Evolutionary conservation across 805 yeast species (phyloP).

Genomic region (Wickerhamiella kurtzmanii): DNA sequence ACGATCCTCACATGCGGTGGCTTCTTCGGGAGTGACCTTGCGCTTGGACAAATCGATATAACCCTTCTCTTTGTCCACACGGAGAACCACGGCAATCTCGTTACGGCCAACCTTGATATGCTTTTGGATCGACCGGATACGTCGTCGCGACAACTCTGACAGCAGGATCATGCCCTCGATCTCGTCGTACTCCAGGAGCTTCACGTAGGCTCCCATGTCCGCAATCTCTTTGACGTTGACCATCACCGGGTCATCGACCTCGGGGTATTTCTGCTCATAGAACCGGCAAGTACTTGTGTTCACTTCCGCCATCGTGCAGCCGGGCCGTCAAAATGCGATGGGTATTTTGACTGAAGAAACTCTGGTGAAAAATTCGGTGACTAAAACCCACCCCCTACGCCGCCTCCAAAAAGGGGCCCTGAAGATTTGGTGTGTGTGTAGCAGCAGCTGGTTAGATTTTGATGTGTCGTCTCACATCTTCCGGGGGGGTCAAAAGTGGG

Average conservation of each 20-base stretch:
- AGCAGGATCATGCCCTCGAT: conserved; percentile 97
- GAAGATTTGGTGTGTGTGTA: too few relatives aligned
- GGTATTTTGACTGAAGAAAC: background rate
- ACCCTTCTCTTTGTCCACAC: conserved; percentile 98
- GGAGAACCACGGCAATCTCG: conserved; percentile 92
- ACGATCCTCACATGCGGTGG: conserved; percentile 92
- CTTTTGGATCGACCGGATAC: conserved; percentile 95
- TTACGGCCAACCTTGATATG: conserved; percentile 95
- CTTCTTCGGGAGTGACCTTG: conserved; percentile 96
- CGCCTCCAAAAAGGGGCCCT: too few relatives aligned
- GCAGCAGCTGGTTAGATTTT: too few relatives aligned
- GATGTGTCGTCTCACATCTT: too few relatives aligned
- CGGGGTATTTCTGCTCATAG: conserved; percentile 97
- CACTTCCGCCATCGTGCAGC: conserved; percentile 18
- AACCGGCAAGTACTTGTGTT: conserved; percentile 73
- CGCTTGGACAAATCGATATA: conserved; percentile 95
- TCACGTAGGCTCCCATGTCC: conserved; percentile 97
- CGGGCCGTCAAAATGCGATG: background rate
- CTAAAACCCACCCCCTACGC: too few relatives aligned
- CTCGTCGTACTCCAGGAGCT: conserved; percentile 89
- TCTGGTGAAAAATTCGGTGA: background rate
- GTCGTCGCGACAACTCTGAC: conserved; percentile 94
- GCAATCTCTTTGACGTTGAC: conserved; percentile 85
- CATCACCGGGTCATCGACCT: conserved; percentile 97
- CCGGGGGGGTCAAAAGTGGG: too few relatives aligned